Percentiles rank a stretch among this genome's conserved stretches.
Evolutionary conservation across 148 eudicot genomes (phyloP).

Genomic region (Fallopia convolvulus): DNA sequence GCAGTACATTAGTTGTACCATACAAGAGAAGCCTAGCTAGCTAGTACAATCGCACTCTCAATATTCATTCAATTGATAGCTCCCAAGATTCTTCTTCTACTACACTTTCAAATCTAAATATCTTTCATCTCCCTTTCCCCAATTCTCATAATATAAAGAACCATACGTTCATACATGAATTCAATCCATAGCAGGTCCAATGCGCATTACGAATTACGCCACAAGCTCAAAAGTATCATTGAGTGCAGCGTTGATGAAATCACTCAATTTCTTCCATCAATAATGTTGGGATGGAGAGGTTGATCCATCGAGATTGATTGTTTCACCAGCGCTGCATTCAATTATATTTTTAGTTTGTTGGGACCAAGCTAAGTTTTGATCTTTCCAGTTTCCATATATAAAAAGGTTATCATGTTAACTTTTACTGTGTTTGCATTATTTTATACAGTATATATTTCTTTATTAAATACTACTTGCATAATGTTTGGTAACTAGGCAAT

Average conservation of each 20-base stretch:
- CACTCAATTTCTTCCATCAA: neutral
- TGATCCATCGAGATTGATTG: neutral
- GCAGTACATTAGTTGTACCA: constrained; percentile 3
- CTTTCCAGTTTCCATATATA: neutral
- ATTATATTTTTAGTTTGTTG: neutral
- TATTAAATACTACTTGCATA: neutral
- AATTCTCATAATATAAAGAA: neutral
- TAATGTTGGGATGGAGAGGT: neutral
- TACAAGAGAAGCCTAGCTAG: neutral
- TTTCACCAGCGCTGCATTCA: constrained; percentile 9
- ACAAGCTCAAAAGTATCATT: neutral
- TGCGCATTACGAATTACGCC: neutral
- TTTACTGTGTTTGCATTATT: too few relatives aligned
- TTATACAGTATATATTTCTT: neutral
- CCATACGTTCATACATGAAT: neutral
- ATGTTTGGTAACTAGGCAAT: too few relatives aligned
- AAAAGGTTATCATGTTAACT: neutral
- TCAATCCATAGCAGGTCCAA: neutral
- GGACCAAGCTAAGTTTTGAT: neutral
- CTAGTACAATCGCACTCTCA: neutral
- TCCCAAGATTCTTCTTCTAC: neutral
- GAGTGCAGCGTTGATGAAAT: constrained; percentile 11
- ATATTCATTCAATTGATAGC: neutral
- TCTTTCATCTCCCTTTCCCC: neutral
- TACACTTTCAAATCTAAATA: neutral